A percentile compares a stretch with the other conserved stretches of the same genome.
phyloP scores from a whole-genome alignment of 495 filamentous ascomycete species.

The Penicillium dipodomyicola region DNA sequence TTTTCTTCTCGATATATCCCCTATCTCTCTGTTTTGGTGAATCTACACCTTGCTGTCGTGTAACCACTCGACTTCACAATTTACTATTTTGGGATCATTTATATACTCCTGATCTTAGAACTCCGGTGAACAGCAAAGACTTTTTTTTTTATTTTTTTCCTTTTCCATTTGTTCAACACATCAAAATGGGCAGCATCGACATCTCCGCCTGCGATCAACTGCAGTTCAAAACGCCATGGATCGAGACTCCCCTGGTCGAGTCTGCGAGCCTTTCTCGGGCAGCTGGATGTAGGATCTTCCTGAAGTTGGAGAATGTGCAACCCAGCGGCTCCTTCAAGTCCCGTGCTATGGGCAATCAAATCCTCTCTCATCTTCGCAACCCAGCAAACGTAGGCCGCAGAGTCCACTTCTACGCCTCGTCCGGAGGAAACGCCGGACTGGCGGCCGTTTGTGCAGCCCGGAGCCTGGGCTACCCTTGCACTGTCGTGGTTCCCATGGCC shows the following conservation, averaged over 20 bases:
- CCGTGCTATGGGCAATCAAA: conserved; percentile 78
- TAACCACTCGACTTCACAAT: conserved; percentile 15
- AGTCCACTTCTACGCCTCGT: conserved; percentile 83
- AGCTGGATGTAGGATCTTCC: conserved; percentile 78
- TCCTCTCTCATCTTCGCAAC: conserved; percentile 56
- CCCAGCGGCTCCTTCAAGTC: conserved; percentile 96
- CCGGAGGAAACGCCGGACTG: conserved; percentile 88
- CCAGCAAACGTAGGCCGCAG: conserved; percentile 34
- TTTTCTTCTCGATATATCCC: conserved; percentile 1
- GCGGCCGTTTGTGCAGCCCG: conserved; percentile 79
- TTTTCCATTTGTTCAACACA: conserved; percentile 15
- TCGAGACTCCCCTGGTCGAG: conserved; percentile 69
- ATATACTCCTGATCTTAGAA: conserved; percentile 12
- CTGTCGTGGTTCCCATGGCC: conserved; percentile 73
- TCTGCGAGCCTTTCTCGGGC: conserved; percentile 63
- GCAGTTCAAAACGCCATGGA: conserved; percentile 57
- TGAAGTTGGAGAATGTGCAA: conserved; percentile 93
- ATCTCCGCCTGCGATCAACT: conserved; percentile 34
- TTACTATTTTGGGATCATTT: conserved; percentile 17
- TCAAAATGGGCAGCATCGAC: conserved; percentile 34
- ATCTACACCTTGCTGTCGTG: conserved; percentile 14
- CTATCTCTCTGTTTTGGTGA: conserved; percentile 12
- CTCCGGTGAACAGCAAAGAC: conserved; percentile 1
- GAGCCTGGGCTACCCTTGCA: conserved; percentile 66
- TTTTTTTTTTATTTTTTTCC: not conserved